Evolutionary conservation across 2,329 filamentous ascomycete genomes (phyloP), one percentile per base, ranked within the genome.

Genomic region (Camillea tinctor): DNA sequence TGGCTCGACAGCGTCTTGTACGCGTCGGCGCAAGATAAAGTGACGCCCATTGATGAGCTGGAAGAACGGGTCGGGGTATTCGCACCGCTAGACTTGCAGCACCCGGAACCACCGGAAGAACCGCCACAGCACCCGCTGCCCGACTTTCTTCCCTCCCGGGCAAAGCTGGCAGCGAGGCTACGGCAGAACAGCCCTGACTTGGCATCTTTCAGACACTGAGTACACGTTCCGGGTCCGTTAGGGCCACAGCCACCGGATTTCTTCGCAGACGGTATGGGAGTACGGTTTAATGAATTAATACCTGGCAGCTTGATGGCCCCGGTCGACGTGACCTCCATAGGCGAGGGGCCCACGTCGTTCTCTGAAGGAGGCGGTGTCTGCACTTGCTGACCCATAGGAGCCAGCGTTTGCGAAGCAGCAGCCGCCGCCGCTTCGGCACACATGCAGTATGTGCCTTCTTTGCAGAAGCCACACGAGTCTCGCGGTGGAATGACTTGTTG

Each of bases 121-220:
- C 87, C 86, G 50, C 87, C 85, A 68, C 85, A 86, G 74, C 89
- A 91, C 54, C 85, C 85, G 19, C 81, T 80, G 13, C 55, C 62
- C 2, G 65, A 55, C 44, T 52, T 60, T 23, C 66, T 64, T 15
- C 56, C 70, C 54, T 78, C 76, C 61, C 79, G 79, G 60, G 80
- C 78, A 61, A 85, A 78, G 66, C 80, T 88, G 62, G 90, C 90
- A 22, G 91, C 90, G 56, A 94, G 84, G 11, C 90, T 89, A 63
- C 91, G 89, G 75, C 91, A 95, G 79, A 95, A 95, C 44, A 93
- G 84, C 1, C 90, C 91, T 2, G 91, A 92, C 71, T 89, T 88
- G 19, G 91, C 90, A 71, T 94, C 91, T 1, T 86, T 81, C 60
- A 89, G 82, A 71, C 91, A 95, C 76, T 94, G 90, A 3, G 88